These are phyloP conservation scores for Suillus cothurnatus DNA, from an alignment of 768 basidiomycete genomes.

Conservation along the genomic window DNA sequence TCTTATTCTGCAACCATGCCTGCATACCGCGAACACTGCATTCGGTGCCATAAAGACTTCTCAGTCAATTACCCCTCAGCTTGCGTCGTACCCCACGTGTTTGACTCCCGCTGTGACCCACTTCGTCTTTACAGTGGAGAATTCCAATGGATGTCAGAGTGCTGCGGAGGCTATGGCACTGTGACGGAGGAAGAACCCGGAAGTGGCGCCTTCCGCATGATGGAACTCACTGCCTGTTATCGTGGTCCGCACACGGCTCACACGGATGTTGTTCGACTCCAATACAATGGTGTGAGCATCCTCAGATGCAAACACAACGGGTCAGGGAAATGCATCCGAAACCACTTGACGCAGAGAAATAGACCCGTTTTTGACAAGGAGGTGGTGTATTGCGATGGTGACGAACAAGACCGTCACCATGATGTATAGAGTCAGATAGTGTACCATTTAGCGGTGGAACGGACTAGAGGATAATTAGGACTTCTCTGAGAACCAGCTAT, in stretches of 20 bases:
- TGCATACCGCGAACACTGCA: background rate
- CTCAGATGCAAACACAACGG: background rate
- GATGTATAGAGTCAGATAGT: background rate
- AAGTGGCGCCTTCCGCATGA: conserved; percentile 2
- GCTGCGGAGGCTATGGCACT: conserved; percentile 3
- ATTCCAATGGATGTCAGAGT: conserved; percentile 5
- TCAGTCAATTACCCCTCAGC: background rate
- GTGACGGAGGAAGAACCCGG: conserved; percentile 4
- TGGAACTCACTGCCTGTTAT: conserved; percentile 4
- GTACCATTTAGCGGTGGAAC: background rate
- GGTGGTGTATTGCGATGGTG: background rate
- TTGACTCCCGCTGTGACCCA: background rate
- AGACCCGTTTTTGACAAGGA: background rate
- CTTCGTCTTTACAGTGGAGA: conserved; percentile 5
- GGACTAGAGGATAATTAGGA: background rate
- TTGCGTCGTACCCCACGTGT: background rate
- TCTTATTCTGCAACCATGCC: background rate
- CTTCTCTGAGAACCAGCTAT: background rate
- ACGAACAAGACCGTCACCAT: conserved; percentile 1
- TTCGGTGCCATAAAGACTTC: conserved; percentile 3
- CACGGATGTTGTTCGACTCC: background rate
- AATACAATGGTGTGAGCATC: conserved; percentile 3
- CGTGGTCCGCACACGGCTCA: background rate
- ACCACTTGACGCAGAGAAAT: background rate
- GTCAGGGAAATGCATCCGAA: conserved; percentile 3